Evolutionary conservation across 495 filamentous ascomycete genomes (phyloP).

Genomic region (Podospora australis): DNA sequence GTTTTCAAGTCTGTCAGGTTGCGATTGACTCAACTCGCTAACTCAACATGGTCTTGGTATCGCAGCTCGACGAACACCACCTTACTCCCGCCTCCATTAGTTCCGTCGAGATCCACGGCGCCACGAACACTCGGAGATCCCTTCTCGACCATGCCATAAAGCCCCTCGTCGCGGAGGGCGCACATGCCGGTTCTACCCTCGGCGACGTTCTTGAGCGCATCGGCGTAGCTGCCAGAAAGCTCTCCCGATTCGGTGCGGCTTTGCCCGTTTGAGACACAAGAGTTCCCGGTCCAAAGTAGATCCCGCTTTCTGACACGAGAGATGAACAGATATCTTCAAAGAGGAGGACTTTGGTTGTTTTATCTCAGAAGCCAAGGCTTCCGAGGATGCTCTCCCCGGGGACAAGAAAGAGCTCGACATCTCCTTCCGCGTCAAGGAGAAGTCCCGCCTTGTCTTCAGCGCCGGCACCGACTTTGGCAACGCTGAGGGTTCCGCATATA

Average conservation of each 20-base stretch:
- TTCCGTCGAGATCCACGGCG: constrained; percentile 71
- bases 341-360: constrained; percentile 73
- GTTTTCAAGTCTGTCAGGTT: too few species aligned
- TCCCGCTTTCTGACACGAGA: constrained; percentile 3
- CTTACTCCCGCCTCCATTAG: constrained; percentile 67
- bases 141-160: constrained; percentile 76
- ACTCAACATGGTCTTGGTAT: too few species aligned
- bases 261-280: background rate
- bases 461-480: constrained; percentile 91
- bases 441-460: constrained; percentile 70
- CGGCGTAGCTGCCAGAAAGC: constrained; percentile 59
- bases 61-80: constrained; percentile 70
- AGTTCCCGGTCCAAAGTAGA: too few species aligned
- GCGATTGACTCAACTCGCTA: too few species aligned
- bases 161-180: constrained; percentile 64
- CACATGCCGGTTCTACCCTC: constrained; percentile 63
- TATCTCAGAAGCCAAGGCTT: constrained; percentile 55
- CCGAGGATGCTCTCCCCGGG: constrained; percentile 44
- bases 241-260: constrained; percentile 69
- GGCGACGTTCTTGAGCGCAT: constrained; percentile 67
- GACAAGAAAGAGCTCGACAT: constrained; percentile 71
- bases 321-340: constrained; percentile 71
- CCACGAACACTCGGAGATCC: constrained; percentile 64
- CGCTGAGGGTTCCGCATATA: constrained; percentile 84
- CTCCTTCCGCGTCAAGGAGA: constrained; percentile 68